Evolutionary conservation across 1,284 basidiomycete genomes (phyloP).

Genomic region (Apiotrichum domesticum): DNA sequence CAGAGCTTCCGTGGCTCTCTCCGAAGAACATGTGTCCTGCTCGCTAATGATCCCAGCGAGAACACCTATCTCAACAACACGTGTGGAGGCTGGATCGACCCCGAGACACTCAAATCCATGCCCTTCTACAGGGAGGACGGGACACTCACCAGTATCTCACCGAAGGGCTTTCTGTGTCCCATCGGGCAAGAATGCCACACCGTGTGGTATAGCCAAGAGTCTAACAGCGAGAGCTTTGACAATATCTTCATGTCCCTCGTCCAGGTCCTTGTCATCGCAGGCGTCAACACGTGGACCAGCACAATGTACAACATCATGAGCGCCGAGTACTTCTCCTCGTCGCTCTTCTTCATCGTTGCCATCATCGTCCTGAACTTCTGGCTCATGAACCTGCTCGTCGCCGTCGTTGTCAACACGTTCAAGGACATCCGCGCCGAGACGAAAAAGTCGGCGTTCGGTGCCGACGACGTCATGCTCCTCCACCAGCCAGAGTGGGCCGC

Average conservation of each 20-base stretch:
- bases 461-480: constrained; percentile 53
- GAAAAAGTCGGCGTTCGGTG: constrained; percentile 87
- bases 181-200: constrained; percentile 65
- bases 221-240: constrained; percentile 76
- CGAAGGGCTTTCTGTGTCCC: constrained; percentile 78
- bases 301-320: constrained; percentile 91
- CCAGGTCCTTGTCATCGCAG: constrained; percentile 80
- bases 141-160: constrained; percentile 49
- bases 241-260: constrained; percentile 76
- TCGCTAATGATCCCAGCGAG: constrained; percentile 38
- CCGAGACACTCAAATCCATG: constrained; percentile 48
- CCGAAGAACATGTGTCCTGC: constrained; percentile 52
- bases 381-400: constrained; percentile 91
- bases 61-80: constrained; percentile 36
- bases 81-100: constrained; percentile 74
- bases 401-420: constrained; percentile 94
- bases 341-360: constrained; percentile 80
- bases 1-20: constrained; percentile 83
- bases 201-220: constrained; percentile 57
- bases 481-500: constrained; percentile 33
- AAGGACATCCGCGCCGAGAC: constrained; percentile 82
- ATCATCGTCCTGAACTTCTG: constrained; percentile 84
- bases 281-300: constrained; percentile 52
- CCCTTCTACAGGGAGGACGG: constrained; percentile 28
- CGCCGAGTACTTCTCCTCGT: constrained; percentile 81